Evolutionary conservation across 495 filamentous ascomycete species (phyloP), one percentile per base, ranked within the genome.

Genomic region (Physcia stellaris): DNA sequence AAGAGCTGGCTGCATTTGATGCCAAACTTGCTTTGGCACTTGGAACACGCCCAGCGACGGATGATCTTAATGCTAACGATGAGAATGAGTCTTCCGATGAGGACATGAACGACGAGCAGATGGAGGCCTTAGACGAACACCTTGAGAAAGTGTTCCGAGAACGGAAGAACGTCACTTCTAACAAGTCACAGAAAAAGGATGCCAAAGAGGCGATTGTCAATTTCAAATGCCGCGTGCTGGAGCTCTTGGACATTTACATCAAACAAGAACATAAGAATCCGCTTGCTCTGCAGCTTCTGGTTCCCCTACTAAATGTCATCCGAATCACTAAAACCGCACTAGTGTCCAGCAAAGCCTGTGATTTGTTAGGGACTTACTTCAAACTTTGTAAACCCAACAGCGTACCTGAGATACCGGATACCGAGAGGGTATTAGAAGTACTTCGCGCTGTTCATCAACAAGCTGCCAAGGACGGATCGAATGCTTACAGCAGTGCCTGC

Each of bases 41-140:
- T 9, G 70, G 73, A 15, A 78, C 74, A 28, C 73, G 75, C 47
- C 64, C 65, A 15, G 62, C 72, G 13, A 66, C 77, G 40, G 53
- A 66, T 50, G 73, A 72, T 45, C 47, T 64, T 23, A 58, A 71
- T 32, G 66, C 58, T 3, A 64, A 67, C 9, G n/a, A n/a, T n/a
- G 45, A 47, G 30, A 41, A 32, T 16, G 31, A 27, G 15, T 67
- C 61, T 12, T 73, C 73, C 0, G 77, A 79, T 46, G 74, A 72
- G 0, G 83, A 90, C 54, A 90, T 94, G 82, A 77, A 83, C 39
- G 90, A 96, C 60, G 85, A 86, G 28, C 83, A 94, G 51, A 98
- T 98, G 90, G 79, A 94, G 60, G 77, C 75, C 10, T 61, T 96
- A 22, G 90, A 98, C 54, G 68, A 68, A 13, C 76, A 82, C 45